Percentiles rank a stretch among this genome's conserved stretches.
phyloP scores from a whole-genome alignment of 1,139 yeast genomes.

The Candida tetrigidarum region DNA sequence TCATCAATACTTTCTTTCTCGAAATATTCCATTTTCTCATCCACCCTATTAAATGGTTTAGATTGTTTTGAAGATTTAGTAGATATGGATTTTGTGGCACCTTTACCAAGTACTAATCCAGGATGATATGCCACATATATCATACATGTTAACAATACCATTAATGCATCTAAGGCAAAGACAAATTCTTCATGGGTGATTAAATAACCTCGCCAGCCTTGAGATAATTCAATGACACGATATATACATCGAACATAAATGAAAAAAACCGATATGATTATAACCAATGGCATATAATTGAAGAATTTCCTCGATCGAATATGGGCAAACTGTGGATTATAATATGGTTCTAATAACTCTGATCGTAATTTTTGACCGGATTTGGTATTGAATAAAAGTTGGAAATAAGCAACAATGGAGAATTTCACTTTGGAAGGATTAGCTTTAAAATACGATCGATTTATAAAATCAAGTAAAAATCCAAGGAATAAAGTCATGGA shows the following conservation, averaged over 20 bases:
- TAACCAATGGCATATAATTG: slow-evolving; percentile 27
- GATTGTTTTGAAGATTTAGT: not conserved
- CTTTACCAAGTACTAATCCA: slow-evolving; percentile 27
- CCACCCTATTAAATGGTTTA: not conserved
- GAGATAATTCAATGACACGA: slow-evolving; percentile 33
- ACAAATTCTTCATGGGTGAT: slow-evolving; percentile 36
- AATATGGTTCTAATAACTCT: slow-evolving; percentile 22
- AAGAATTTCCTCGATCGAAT: slow-evolving; percentile 23
- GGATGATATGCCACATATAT: slow-evolving; percentile 32
- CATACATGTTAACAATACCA: slow-evolving; percentile 25
- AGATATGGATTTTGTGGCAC: slow-evolving; percentile 2
- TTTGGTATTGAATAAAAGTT: slow-evolving; percentile 28
- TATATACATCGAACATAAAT: slow-evolving; percentile 36
- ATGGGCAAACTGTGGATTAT: slow-evolving; percentile 20
- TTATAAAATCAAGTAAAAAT: slow-evolving; percentile 31
- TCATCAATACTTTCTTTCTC: not conserved
- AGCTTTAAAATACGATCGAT: slow-evolving; percentile 26
- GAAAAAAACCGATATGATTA: slow-evolving; percentile 25
- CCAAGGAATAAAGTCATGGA: slow-evolving; percentile 38
- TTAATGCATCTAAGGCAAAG: slow-evolving; percentile 31
- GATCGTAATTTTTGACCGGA: slow-evolving; percentile 20
- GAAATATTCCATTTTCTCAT: not conserved
- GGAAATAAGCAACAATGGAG: slow-evolving; percentile 14
- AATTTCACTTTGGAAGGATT: slow-evolving; percentile 7
- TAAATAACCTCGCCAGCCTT: slow-evolving; percentile 40